Evolutionary conservation across 2,329 filamentous ascomycete species (phyloP).

Genomic region (Colletotrichum somersetense): DNA sequence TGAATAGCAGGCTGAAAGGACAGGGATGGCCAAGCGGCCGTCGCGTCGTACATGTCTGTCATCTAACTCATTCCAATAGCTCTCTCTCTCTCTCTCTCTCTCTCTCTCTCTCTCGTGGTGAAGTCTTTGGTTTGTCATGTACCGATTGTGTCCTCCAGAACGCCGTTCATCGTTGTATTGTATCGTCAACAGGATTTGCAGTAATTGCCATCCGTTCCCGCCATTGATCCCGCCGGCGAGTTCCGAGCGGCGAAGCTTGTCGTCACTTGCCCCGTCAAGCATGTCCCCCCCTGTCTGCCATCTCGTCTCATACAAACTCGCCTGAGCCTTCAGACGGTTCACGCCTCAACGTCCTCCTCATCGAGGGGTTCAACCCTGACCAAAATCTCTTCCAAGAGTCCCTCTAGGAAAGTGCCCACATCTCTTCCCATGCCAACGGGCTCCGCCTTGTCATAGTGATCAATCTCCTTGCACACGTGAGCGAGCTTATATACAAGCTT

Average conservation of each 20-base stretch:
- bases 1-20: slow-evolving; percentile 1
- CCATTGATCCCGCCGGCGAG: slow-evolving; percentile 18
- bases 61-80: background rate
- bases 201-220: slow-evolving; percentile 6
- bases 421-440: slow-evolving; percentile 95
- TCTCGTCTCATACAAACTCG: slow-evolving; percentile 28
- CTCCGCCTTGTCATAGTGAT: slow-evolving; percentile 86
- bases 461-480: slow-evolving; percentile 88
- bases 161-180: slow-evolving; percentile 4
- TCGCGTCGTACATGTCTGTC: slow-evolving; percentile 21
- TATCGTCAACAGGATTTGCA: slow-evolving; percentile 12
- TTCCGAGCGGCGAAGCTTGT: slow-evolving; percentile 13
- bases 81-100: background rate
- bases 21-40: slow-evolving; percentile 6
- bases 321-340: slow-evolving; percentile 34
- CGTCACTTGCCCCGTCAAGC: slow-evolving; percentile 2
- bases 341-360: slow-evolving; percentile 66
- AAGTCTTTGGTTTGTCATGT: slow-evolving; percentile 14
- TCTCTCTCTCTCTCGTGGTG: background rate
- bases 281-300: slow-evolving; percentile 16
- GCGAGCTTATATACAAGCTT: slow-evolving; percentile 86
- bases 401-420: slow-evolving; percentile 89
- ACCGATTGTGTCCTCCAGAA: slow-evolving; percentile 1
- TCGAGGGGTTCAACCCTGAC: slow-evolving; percentile 91
- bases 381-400: slow-evolving; percentile 91